Percentiles rank a stretch among this genome's conserved stretches.
These are phyloP conservation scores for Metschnikowia aberdeeniae DNA, from an alignment of 805 yeast species.

Conservation along the genomic window DNA sequence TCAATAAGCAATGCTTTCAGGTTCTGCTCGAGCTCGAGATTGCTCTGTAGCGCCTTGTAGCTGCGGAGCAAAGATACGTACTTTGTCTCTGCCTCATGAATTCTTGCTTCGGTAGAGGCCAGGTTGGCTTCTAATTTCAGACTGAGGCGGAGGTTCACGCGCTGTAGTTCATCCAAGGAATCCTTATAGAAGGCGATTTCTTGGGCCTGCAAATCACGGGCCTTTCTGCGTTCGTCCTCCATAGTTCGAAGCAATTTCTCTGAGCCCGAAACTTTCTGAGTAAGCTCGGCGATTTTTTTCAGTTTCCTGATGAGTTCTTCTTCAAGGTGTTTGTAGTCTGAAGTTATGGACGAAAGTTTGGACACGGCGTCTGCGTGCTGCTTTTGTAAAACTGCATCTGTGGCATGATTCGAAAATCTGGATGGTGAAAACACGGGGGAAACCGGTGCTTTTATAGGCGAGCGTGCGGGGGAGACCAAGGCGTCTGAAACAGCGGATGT, in stretches of 20 bases:
- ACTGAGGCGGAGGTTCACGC: conserved; percentile 15
- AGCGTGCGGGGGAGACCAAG: conserved; percentile 1
- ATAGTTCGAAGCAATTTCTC: conserved; percentile 27
- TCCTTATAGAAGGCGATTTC: conserved; percentile 32
- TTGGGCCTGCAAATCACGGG: conserved; percentile 25
- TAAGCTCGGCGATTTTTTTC: conserved; percentile 24
- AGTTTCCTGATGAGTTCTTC: conserved; percentile 26
- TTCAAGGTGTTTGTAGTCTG: conserved; percentile 30
- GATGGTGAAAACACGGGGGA: not conserved
- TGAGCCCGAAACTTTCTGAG: conserved; percentile 21
- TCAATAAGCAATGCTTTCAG: conserved; percentile 51
- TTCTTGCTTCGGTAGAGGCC: conserved; percentile 3
- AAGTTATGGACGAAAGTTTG: conserved; percentile 21
- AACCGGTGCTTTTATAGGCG: not conserved
- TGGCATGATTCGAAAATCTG: not conserved
- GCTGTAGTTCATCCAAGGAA: conserved; percentile 29
- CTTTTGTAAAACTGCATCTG: conserved; percentile 15
- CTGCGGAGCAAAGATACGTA: conserved; percentile 31
- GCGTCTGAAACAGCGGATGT: not conserved
- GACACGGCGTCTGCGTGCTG: conserved; percentile 32
- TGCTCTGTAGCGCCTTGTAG: conserved; percentile 41
- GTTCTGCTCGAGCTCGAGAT: conserved; percentile 50
- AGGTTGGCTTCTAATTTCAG: conserved; percentile 16
- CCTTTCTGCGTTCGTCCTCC: conserved; percentile 27
- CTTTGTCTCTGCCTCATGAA: conserved; percentile 17